A percentile compares a stretch with the other conserved stretches of the same genome.
phyloP scores from a whole-genome alignment of 1,139 yeast genomes.

The Blastobotrys arbuscula region DNA sequence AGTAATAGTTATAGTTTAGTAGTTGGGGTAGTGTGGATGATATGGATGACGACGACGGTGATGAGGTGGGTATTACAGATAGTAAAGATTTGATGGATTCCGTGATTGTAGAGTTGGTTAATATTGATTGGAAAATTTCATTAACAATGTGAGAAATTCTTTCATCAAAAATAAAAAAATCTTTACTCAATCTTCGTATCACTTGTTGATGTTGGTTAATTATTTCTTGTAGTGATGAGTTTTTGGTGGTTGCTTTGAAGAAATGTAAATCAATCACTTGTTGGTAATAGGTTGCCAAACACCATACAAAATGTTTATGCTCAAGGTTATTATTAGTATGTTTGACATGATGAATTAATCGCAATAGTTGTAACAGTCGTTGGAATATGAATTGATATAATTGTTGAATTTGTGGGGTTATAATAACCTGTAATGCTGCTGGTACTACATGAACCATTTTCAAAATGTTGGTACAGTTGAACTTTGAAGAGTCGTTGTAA shows the following conservation, averaged over 20 bases:
- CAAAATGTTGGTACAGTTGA: constrained; percentile 16
- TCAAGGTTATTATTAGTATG: constrained; percentile 2
- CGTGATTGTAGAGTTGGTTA: no score
- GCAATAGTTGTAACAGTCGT: constrained; percentile 16
- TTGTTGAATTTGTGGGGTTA: constrained; percentile 13
- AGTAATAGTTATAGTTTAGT: constrained; percentile 5
- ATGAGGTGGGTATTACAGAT: no score
- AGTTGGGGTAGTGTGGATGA: not conserved
- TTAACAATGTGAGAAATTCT: not conserved
- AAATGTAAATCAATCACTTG: constrained; percentile 5
- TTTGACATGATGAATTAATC: constrained; percentile 16
- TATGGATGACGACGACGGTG: not conserved
- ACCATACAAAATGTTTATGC: constrained; percentile 16
- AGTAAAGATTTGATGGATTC: not conserved
- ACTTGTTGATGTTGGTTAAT: not conserved
- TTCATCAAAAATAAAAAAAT: constrained; percentile 3
- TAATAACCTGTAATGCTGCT: constrained; percentile 18
- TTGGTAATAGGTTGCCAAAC: constrained; percentile 5
- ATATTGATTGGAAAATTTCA: not conserved
- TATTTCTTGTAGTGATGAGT: not conserved
- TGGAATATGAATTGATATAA: constrained; percentile 16
- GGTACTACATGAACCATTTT: constrained; percentile 21
- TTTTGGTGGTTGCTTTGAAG: not conserved
- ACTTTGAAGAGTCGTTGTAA: not conserved
- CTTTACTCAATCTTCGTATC: constrained; percentile 1